Base-by-base conservation (phyloP, 495 filamentous ascomycete genomes). In the Sabuloglossum arenarium region DNA sequence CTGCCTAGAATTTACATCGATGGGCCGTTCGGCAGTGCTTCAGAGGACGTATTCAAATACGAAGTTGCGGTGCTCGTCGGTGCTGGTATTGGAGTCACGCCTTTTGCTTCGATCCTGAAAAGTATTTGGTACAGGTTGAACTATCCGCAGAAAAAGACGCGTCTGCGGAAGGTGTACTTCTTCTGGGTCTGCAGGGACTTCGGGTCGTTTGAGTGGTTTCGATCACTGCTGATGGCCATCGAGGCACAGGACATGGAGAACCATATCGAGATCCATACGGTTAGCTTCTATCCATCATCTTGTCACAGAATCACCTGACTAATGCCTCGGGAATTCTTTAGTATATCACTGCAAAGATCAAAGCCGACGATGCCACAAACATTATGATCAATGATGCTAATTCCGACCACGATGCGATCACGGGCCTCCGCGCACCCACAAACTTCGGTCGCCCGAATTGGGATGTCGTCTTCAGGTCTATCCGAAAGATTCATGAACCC, bases 141-240 rank as follows among this genome's bases (percentile, higher is more conserved):
- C 56, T 77, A 78, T 30, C 87, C 87, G 14, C 86, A 94, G 68
- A 82, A 85, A 29, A 88, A 88, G 0, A 80, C 77, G 30, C 85
- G 93, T 65, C 77, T 99, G 45, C 82, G 88, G 55, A 81, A 91
- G 66, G 89, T 99, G 16, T 93, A 99, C 66, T 97, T 99, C 68
- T 94, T 97, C 73, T 99, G 91, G 91, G 80, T 97, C 56, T 97
- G 93, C 76, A 91, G 84, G 66, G 90, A 98, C 63, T 96, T 88
- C 1, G 79, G 74, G 31, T 95, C 89, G 0, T 98, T 98, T 66
- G 91, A 97, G 71, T 98, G 91, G 91, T 98, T 98, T 72, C 93
- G 97, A 67, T 83, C 82, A 12, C 82, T 98, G 6, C 78, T 98
- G 12, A 86, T 84, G 6, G 89, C 85, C 0, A 81, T 99, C 24